Evolutionary conservation across 345 rosid species (phyloP).

Genomic region (Kernera saxatilis): DNA sequence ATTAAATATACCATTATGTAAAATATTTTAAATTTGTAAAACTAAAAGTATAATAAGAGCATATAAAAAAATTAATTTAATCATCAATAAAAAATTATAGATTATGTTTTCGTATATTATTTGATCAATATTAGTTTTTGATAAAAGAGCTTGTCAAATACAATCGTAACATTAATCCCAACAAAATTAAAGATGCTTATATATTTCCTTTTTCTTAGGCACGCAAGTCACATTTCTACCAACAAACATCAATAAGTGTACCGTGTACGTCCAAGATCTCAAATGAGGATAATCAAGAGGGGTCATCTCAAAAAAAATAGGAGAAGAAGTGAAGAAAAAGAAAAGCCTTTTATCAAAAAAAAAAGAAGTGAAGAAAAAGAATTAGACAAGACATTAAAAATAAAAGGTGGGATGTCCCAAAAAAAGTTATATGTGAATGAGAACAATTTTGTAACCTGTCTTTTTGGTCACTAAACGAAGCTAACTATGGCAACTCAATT

Average conservation of each 20-base stretch:
- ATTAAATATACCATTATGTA: too few relatives aligned
- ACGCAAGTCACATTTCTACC: conserved; percentile 12
- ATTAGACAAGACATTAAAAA: neutral
- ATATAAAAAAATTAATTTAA: neutral
- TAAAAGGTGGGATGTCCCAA: neutral
- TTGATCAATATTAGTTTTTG: neutral
- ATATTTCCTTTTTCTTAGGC: neutral
- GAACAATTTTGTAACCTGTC: conserved; percentile 15
- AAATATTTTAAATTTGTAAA: too few relatives aligned
- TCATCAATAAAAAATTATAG: neutral
- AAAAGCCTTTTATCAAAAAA: neutral
- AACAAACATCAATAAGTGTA: conserved; percentile 19
- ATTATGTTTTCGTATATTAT: neutral
- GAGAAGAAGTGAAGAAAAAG: neutral
- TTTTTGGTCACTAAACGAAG: neutral
- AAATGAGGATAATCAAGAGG: neutral
- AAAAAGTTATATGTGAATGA: neutral
- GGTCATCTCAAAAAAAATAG: neutral
- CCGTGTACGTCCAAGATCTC: neutral
- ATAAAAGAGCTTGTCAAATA: neutral
- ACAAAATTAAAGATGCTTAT: neutral
- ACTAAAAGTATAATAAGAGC: too few relatives aligned
- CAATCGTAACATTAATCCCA: neutral
- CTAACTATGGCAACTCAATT: conserved; percentile 16
- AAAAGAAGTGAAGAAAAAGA: neutral